phyloP scores from a whole-genome alignment of 306 rosid genomes.

The Vigna reflexopilosa region DNA sequence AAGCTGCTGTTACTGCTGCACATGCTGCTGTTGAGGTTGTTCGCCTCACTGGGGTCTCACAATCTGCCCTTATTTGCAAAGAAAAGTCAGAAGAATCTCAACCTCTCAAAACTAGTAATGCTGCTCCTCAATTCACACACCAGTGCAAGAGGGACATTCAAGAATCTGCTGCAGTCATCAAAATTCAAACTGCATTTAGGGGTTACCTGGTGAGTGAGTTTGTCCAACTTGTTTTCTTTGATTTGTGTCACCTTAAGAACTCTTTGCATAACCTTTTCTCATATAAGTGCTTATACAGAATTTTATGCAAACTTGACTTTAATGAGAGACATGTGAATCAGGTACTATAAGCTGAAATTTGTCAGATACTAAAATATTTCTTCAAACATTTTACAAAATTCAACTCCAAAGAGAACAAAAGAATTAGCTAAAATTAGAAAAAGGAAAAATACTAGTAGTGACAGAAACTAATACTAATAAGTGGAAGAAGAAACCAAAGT shows the following conservation, averaged over 20 bases:
- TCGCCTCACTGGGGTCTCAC: slow-evolving; percentile 49
- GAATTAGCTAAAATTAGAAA: neutral
- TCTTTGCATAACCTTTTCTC: slow-evolving; percentile 17
- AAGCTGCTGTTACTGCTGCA: slow-evolving; percentile 54
- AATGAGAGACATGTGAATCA: slow-evolving; percentile 1
- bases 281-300: neutral
- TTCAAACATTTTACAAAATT: neutral
- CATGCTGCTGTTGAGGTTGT: slow-evolving; percentile 60
- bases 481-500: slow-evolving; percentile 13
- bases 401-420: neutral
- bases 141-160: slow-evolving; percentile 49
- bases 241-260: neutral
- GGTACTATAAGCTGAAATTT: slow-evolving; percentile 22
- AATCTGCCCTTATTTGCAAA: slow-evolving; percentile 26
- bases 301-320: neutral
- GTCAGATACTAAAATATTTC: neutral
- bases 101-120: slow-evolving; percentile 36
- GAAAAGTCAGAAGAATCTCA: slow-evolving; percentile 42
- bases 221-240: slow-evolving; percentile 31
- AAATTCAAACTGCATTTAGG: slow-evolving; percentile 80
- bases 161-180: slow-evolving; percentile 65
- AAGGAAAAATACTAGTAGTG: neutral
- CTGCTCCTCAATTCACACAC: slow-evolving; percentile 39
- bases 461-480: neutral
- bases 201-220: slow-evolving; percentile 95